Evolutionary conservation across 1,284 basidiomycete species (phyloP).

Genomic region (Malassezia globosa): DNA sequence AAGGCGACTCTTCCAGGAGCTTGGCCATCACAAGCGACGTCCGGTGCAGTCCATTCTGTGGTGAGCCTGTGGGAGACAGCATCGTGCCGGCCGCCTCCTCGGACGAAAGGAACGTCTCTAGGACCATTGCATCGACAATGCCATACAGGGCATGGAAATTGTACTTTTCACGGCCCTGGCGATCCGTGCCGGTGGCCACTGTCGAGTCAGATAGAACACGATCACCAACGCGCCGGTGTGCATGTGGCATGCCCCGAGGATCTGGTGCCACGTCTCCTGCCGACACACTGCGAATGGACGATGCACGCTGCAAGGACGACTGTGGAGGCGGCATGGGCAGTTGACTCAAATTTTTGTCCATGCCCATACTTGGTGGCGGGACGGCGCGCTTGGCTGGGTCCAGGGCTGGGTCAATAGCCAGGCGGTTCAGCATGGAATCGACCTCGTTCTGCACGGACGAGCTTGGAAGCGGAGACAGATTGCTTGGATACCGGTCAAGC

Average conservation of each 20-base stretch:
- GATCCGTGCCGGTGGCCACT: constrained; percentile 11
- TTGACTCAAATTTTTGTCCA: constrained; percentile 2
- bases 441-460: background rate
- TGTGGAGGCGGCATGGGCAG: constrained; percentile 2
- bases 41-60: constrained; percentile 5
- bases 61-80: background rate
- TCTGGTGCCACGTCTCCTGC: constrained; percentile 7
- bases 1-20: constrained; percentile 12
- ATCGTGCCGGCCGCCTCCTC: background rate
- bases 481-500: background rate
- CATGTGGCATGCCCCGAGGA: background rate
- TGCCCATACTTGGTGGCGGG: background rate
- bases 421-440: background rate
- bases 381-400: background rate
- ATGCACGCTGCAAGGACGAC: constrained; percentile 7
- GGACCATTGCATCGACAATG: constrained; percentile 16
- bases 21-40: constrained; percentile 7
- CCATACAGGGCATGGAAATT: constrained; percentile 17
- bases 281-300: constrained; percentile 15
- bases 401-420: background rate
- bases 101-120: background rate
- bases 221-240: constrained; percentile 3
- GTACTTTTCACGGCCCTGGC: constrained; percentile 12
- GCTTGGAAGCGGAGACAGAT: background rate
- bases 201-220: constrained; percentile 13